Base-by-base conservation (phyloP, 2,329 filamentous ascomycete species). In the Aspergillus novoparasiticus region DNA sequence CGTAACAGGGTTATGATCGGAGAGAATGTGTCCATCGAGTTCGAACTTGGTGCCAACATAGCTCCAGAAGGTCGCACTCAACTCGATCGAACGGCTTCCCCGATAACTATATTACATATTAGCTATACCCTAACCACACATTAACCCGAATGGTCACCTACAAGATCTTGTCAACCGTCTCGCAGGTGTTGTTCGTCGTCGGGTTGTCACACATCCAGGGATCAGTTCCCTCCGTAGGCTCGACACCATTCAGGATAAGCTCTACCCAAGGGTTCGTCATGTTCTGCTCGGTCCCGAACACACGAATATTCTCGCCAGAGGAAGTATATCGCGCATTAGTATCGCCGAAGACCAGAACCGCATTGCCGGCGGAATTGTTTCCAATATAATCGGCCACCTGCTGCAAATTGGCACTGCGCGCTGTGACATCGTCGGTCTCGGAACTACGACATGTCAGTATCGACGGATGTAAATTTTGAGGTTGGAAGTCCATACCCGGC, bases 91-190 rank as follows among this genome's bases (percentile, higher is more conserved):
- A 30, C 79, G 69, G 19, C 72, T 73, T 10, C 69, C 69, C 2
- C 72, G 69, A 32, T 73, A 72, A 43, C 69, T 70, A 32, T 59
- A 32, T 9, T 3, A 2, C 28, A 8, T 10, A 6, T 60, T 19
- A 60, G 58, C 9, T 41, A 32, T 16, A n/a, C 14, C n/a, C 19
- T 16, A n/a, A 10, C 21, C 6, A 12, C 41, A 30, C 78, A 62
- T 28, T 23, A 55, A n/a, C 62, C 1, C 4, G 8, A n/a, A 26
- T 0, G 10, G 3, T 6, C 21, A 11, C 51, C 26, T 55, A 68
- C 64, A 89, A 84, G 54, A 89, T 79, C 76, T 90, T 91, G 76
- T 90, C 89, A 43, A 90, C 87, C 3, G 84, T 86, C 77, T 91
- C 89, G 75, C 89, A 91, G 5, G 75, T 73, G 70, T 81, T 81